Conservation (phyloP, 2,329 filamentous ascomycete genomes). For the Graphilbum fragrans region DNA sequence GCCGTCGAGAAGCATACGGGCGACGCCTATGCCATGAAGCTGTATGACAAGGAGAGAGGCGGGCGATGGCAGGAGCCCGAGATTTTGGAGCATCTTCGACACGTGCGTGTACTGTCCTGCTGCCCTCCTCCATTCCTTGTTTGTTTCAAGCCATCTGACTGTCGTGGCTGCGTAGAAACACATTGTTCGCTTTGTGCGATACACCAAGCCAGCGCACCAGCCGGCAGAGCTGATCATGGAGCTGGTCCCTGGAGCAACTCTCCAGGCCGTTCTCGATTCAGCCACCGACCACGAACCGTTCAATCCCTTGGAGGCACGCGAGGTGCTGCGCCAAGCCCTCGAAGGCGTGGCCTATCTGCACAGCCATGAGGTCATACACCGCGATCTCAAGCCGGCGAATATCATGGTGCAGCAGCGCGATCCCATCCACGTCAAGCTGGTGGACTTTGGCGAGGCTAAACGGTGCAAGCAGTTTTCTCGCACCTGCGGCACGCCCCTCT, state of each 20-base stretch:
- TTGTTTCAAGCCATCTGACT: too few relatives aligned
- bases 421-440: constrained; percentile 1
- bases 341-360: constrained; percentile 5
- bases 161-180: background rate
- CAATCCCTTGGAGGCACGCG: background rate
- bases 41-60: background rate
- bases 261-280: background rate
- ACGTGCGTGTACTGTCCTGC: too few relatives aligned
- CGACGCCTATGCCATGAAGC: constrained; percentile 3
- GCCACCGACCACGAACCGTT: background rate
- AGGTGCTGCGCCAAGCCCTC: constrained; percentile 4
- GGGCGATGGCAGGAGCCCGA: constrained; percentile 1
- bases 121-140: too few relatives aligned
- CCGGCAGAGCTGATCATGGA: constrained; percentile 5
- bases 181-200: constrained; percentile 3
- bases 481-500: constrained; percentile 2
- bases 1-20: constrained; percentile 2
- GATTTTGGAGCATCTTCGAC: background rate
- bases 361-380: background rate
- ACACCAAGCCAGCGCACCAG: background rate
- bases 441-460: constrained; percentile 6
- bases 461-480: background rate
- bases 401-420: constrained; percentile 1
- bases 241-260: constrained; percentile 1
- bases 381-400: constrained; percentile 9